Percentiles rank a stretch among this genome's conserved stretches.
phyloP scores from a whole-genome alignment of 345 rosid genomes.

The Eucalyptus melliodora region DNA sequence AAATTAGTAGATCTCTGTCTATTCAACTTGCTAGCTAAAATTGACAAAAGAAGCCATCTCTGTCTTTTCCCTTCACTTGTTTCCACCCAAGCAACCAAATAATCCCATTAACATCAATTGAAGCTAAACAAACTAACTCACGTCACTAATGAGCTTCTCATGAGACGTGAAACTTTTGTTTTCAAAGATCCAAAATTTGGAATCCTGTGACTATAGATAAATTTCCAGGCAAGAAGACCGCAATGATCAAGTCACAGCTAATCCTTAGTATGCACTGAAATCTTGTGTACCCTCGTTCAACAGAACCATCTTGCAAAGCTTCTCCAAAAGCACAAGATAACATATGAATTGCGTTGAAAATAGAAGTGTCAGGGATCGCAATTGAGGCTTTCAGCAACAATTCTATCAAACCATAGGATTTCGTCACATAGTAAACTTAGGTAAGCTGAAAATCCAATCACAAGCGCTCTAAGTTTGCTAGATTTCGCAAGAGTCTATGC shows the following conservation, averaged over 20 bases:
- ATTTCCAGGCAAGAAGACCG: not conserved
- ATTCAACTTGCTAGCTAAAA: not conserved
- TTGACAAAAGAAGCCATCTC: not conserved
- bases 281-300: not conserved
- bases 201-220: not conserved
- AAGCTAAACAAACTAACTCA: not conserved
- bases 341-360: not conserved
- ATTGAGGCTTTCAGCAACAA: not conserved
- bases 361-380: not conserved
- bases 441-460: not conserved
- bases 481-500: not conserved
- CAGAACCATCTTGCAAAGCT: not conserved
- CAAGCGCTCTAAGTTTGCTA: not conserved
- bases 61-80: not conserved
- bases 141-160: not conserved
- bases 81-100: not conserved
- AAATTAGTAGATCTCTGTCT: not conserved
- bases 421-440: not conserved
- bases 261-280: not conserved
- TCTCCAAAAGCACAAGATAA: not conserved
- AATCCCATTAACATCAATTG: not conserved
- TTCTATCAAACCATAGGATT: not conserved
- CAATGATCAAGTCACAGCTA: not conserved
- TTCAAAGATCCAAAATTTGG: not conserved
- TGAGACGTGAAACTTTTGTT: not conserved